Percentiles rank a stretch among this genome's conserved stretches.
Conservation (phyloP, 805 yeast species). For the Alloascoidea africana region DNA sequence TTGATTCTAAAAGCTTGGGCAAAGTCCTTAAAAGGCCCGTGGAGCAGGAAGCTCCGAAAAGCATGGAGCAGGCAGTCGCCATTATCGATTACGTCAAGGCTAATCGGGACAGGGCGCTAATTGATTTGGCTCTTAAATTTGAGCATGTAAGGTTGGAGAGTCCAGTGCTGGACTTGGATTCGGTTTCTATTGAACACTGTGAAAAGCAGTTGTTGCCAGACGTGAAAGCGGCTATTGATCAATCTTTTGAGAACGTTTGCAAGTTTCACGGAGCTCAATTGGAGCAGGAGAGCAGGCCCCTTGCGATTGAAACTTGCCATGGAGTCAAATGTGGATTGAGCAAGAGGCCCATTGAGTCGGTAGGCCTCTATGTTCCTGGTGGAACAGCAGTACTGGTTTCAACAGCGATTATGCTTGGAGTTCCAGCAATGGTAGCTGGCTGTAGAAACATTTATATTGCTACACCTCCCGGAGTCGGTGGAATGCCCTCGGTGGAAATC, state of each 20-base stretch:
- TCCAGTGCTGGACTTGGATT: constrained; percentile 78
- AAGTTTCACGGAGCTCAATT: constrained; percentile 94
- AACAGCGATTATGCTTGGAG: constrained; percentile 95
- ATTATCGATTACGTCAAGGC: constrained; percentile 64
- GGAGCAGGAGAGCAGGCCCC: constrained; percentile 51
- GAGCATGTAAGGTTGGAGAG: constrained; percentile 62
- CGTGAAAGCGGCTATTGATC: constrained; percentile 72
- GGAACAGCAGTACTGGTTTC: constrained; percentile 98
- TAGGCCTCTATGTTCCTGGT: constrained; percentile 95
- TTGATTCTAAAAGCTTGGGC: constrained; percentile 27
- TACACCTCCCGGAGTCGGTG: constrained; percentile 90
- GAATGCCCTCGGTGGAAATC: constrained; percentile 90
- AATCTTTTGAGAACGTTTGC: constrained; percentile 77
- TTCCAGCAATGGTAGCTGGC: constrained; percentile 96
- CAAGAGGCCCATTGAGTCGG: constrained; percentile 86
- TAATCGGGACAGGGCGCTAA: constrained; percentile 73
- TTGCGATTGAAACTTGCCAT: constrained; percentile 82
- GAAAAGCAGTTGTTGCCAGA: constrained; percentile 63
- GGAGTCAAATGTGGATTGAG: constrained; percentile 92
- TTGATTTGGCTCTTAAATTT: constrained; percentile 84
- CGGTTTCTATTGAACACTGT: constrained; percentile 65
- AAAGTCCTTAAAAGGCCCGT: constrained; percentile 82
- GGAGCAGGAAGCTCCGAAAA: constrained; percentile 82
- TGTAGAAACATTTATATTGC: constrained; percentile 87
- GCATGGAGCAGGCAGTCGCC: constrained; percentile 85